Evolutionary conservation across 345 rosid species (phyloP).

Genomic region (Syzygium aromaticum): DNA sequence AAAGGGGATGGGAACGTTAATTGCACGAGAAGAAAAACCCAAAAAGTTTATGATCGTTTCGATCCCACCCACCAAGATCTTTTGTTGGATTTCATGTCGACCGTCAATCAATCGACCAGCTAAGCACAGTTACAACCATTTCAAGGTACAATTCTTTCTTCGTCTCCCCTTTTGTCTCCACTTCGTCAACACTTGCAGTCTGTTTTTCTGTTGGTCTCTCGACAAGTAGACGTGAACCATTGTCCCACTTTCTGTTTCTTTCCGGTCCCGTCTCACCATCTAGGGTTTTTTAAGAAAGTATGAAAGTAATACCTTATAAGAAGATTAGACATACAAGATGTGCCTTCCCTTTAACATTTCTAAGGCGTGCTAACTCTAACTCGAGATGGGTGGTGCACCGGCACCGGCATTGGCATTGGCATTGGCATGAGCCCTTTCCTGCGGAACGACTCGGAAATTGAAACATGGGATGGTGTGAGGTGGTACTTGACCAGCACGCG

Average conservation of each 20-base stretch:
- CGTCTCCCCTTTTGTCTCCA: not conserved
- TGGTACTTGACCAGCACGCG: accelerated
- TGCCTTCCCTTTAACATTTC: not conserved
- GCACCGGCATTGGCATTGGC: accelerated
- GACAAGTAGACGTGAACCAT: not conserved
- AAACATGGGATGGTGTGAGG: not conserved
- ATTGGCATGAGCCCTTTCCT: accelerated
- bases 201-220: not conserved
- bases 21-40: too few species aligned
- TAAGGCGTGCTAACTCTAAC: not conserved
- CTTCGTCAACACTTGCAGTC: not conserved
- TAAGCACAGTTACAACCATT: too few species aligned
- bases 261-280: too few species aligned
- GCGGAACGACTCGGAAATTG: not conserved
- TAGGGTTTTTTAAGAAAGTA: not conserved
- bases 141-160: not conserved
- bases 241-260: not conserved
- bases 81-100: too few species aligned
- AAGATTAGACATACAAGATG: not conserved
- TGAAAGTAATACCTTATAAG: not conserved
- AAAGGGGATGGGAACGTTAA: too few species aligned
- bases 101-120: too few species aligned
- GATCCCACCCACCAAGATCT: too few species aligned
- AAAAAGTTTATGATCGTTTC: too few species aligned
- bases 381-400: not conserved